Base-by-base conservation (phyloP, 768 basidiomycete species). In the Tricholoma bakamatsutake region DNA sequence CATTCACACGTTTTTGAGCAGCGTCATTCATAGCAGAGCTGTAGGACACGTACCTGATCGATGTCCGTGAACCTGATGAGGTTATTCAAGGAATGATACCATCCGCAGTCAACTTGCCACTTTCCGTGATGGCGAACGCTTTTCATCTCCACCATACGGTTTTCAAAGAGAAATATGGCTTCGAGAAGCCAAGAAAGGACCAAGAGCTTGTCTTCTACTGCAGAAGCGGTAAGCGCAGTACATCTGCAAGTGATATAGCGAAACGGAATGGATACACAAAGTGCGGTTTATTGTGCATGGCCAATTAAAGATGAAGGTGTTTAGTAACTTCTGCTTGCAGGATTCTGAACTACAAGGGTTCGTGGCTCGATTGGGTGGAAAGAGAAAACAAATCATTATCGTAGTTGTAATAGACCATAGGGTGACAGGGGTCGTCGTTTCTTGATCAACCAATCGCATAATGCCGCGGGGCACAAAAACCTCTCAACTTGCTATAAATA, bases 21-120 rank as follows among this genome's bases (percentile, higher is more conserved):
- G 52, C 10, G 27, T 24, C 39, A 18, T 58, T 42, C 52, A 64
- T 55, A 30, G 45, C 52, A 46, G 50, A 62, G 55, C 48, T 45
- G 52, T 59, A 92, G 90, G 76, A 87, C 57, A 75, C 80, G 4
- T 90, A 84, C 65, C 66, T 92, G 45, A 84, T 92, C 61, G 93
- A 96, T 63, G 95, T 98, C n/a, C 85, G 96, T 18, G 95, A 97
- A 68, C 90, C 87, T 1, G 84, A 91, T 60, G 95, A 97, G 68
- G 90, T 93, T 43, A 80, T 88, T 12, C 90, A 93, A 66, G 95
- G 95, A 11, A 87, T 88, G 67, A 96, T 98, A 59, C 95, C 95
- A 5, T 93, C 92, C 21, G 81, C 93, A 15, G 91, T 97, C 64
- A 91, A 93, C 69, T 70, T 98, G 17, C 94, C 95, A 4, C 80